Evolutionary conservation across 1,139 yeast genomes (phyloP).

Genomic region (Nadsonia commutata): DNA sequence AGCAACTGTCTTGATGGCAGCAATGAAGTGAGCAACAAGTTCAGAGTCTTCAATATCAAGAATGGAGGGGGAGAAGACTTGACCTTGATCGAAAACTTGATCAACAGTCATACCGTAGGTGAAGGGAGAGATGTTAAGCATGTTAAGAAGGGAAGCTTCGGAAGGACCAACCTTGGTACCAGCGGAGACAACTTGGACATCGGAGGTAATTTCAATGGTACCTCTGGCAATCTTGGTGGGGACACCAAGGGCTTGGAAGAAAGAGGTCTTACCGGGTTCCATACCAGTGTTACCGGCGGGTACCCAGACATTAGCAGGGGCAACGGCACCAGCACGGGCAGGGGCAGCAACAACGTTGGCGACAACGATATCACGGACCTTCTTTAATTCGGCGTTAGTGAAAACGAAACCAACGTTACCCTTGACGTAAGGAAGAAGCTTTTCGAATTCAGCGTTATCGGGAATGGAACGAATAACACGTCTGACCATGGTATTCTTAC

Average conservation of each 20-base stretch:
- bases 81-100: conserved; percentile 97
- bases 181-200: conserved; percentile 85
- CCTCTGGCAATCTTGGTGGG: conserved; percentile 99
- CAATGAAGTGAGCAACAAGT: conserved; percentile 79
- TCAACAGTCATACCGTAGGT: conserved; percentile 95
- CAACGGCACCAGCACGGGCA: conserved; percentile 99
- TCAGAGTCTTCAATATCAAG: conserved; percentile 98
- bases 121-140: conserved; percentile 99
- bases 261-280: conserved; percentile 99
- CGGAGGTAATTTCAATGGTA: conserved; percentile 97
- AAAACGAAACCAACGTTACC: conserved; percentile 99
- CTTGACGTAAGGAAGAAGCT: conserved; percentile 81
- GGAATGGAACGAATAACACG: conserved; percentile 93
- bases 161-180: conserved; percentile 94
- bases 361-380: conserved; percentile 73
- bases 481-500: conserved; percentile 99
- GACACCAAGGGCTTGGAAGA: conserved; percentile 99
- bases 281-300: conserved; percentile 99
- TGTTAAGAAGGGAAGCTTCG: conserved; percentile 96
- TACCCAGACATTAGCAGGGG: conserved; percentile 94
- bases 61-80: conserved; percentile 91
- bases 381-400: conserved; percentile 92
- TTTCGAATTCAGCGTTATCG: conserved; percentile 93
- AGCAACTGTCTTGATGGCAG: conserved; percentile 90
- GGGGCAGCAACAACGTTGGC: conserved; percentile 99